Evolutionary conservation across 192 early-diverging fungal genomes (phyloP), one percentile per base, ranked within the genome.

Genomic region (Coemansia sp.): DNA sequence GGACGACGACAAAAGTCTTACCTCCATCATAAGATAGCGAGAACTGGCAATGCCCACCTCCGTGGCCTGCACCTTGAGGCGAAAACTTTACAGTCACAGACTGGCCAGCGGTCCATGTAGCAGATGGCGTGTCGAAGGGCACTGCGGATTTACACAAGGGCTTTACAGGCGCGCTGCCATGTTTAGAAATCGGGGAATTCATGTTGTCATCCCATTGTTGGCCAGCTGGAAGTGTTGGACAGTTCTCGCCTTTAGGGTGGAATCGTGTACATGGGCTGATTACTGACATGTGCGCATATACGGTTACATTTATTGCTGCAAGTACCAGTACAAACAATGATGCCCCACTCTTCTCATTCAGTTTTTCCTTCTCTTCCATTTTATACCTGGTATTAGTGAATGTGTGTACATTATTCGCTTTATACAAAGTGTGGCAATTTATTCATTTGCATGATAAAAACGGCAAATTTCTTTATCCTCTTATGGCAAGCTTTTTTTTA

Each of bases 41-140:
- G 52, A 81, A 84, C 52, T 87, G 76, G 18, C 83, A 85, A 37
- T 85, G 81, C 3, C 85, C 85, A 2, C 83, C 82, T 11, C 58
- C 60, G 41, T 83, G 82, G 17, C 40, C 46, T 0, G 33, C 52
- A 2, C 39, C 26, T 14, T 25, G 30, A 9, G 40, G 15, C 8
- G 23, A 32, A 53, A 83, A 83, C 7, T 60, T 42, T n/a, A 85
- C 66, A 0, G 48, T 41, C 37, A 81, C 46, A 11, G 67, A 38
- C 26, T 78, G 43, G 18, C 81, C 81, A 24, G 80, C 78, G 35
- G 51, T 70, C 50, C 59, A 78, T 11, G 54, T 72, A 3, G 65
- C 75, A 9, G 62, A 64, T 24, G 50, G 38, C 17, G 54, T 43
- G 5, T 54, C 51, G 53, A 46, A 68, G 5, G 59, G 55, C 3